phyloP scores from a whole-genome alignment of 352 stramenopile genomes.

The Globisporangium cylindrosporum region DNA sequence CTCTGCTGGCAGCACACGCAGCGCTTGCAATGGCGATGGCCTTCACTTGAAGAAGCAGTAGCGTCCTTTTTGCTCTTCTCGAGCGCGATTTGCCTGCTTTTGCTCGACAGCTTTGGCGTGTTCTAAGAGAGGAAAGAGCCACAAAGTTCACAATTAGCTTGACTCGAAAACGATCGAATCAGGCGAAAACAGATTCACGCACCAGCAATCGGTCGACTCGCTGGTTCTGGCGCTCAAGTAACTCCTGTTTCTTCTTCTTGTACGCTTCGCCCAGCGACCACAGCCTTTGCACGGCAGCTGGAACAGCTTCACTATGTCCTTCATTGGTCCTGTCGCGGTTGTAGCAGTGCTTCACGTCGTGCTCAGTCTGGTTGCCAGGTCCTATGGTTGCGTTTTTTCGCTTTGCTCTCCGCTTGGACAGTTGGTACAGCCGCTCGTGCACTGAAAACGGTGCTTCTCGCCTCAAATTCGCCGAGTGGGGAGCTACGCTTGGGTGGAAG shows the following conservation, averaged over 20 bases:
- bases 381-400: not conserved
- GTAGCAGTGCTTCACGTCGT: not conserved
- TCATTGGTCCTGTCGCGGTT: not conserved
- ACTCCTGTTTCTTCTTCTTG: constrained; percentile 36
- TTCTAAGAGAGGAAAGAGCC: constrained; percentile 18
- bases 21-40: constrained; percentile 8
- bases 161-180: not conserved
- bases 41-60: not conserved
- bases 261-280: constrained; percentile 36
- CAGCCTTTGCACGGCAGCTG: constrained; percentile 32
- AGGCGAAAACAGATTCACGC: not conserved
- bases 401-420: constrained; percentile 26
- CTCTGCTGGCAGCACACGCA: constrained; percentile 27
- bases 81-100: constrained; percentile 41
- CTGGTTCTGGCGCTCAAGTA: constrained; percentile 28
- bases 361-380: constrained; percentile 10
- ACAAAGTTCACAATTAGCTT: not conserved
- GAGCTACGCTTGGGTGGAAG: constrained; percentile 38
- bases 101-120: constrained; percentile 44
- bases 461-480: constrained; percentile 47
- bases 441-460: constrained; percentile 24
- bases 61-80: constrained; percentile 23
- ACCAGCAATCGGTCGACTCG: constrained; percentile 40
- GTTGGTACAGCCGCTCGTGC: constrained; percentile 54
- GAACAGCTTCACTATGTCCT: constrained; percentile 3